Base-by-base conservation (phyloP, 805 yeast genomes). In the Wickerhamomyces bisporus region DNA sequence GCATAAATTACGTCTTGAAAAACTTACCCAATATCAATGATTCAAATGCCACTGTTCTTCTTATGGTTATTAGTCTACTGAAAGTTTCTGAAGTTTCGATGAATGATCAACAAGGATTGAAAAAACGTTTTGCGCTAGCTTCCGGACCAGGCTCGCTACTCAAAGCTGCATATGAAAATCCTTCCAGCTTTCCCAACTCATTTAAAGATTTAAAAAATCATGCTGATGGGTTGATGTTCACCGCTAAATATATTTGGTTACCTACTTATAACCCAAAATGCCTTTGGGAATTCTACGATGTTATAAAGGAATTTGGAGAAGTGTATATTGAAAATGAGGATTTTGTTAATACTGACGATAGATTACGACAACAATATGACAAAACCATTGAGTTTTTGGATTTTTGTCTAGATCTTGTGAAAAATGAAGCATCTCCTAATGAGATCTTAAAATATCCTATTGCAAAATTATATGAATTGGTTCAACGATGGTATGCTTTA, bases 1-100 rank as follows among this genome's bases (percentile, higher is more conserved):
- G 37, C 12, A 44, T 54, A 39, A 39, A 38, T 5, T 15, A 20
- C 5, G 31, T 34, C 3, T 25, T 33, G 16, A 21, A 15, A 5
- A 14, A 12, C 4, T 17, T 35, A 9, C 12, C 23, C 4, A 24
- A 25, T 7, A 5, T 35, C 6, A 19, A 17, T 24, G 38, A 35
- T 30, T 6, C 13, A 3, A 35, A 35, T 30, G 28, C 26, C 11
- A 5, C 10, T 4, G 19, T 6, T 8, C 10, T 30, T 5, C 15
- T 19, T 5, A 15, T 29, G 7, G 12, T 23, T 8, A 29, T 27
- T 3, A 28, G 13, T 3, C 5, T 19, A 6, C 15, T 35, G 14
- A 30, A 19, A 20, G 14, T 10, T 21, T 21, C 24, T 10, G 7
- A 7, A 7, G 24, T 21, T 7, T 21, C 24, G 7, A 21, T 21